Evolutionary conservation across 78 protist species (phyloP).

Genomic region (Acrasis kona): DNA sequence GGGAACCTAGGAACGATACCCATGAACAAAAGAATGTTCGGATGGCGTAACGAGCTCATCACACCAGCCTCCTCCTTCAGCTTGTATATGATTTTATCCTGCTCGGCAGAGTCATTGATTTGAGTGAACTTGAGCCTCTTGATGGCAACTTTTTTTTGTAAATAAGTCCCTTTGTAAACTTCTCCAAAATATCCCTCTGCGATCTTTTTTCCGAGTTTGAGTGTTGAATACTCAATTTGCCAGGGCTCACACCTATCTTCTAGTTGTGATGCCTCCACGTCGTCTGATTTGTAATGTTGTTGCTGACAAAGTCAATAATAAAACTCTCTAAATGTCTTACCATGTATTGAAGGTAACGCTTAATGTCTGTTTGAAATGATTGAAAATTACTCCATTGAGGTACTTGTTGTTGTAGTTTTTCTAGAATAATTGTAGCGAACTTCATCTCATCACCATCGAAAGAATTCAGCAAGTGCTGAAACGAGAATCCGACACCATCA

Average conservation of each 20-base stretch:
- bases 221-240: neutral
- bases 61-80: neutral
- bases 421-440: neutral
- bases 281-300: neutral
- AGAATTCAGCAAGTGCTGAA: neutral
- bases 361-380: neutral
- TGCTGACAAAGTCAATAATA: neutral
- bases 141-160: neutral
- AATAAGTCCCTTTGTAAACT: neutral
- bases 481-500: neutral
- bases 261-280: neutral
- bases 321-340: neutral
- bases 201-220: neutral
- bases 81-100: neutral
- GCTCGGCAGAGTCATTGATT: too few species aligned
- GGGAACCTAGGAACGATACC: neutral
- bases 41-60: slow-evolving; percentile 8
- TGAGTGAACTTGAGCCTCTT: neutral
- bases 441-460: neutral
- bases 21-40: slow-evolving; percentile 1
- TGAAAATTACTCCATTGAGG: neutral
- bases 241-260: neutral
- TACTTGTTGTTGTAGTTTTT: neutral
- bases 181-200: slow-evolving; percentile 2
- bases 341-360: neutral